Conservation (phyloP, 768 basidiomycete genomes). For the Lactifluus pinguis region DNA sequence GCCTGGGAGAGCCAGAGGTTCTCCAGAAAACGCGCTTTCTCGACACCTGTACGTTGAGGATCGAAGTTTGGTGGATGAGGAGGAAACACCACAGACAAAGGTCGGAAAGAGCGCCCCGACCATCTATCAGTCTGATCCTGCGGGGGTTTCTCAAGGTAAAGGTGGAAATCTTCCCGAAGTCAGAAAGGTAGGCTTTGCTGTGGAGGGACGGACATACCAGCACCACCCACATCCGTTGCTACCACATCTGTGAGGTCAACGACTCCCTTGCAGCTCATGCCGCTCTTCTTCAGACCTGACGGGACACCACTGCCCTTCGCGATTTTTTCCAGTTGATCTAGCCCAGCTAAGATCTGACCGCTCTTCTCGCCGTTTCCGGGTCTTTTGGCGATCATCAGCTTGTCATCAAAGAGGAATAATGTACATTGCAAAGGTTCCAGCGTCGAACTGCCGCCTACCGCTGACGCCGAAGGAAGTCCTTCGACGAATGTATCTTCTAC, state of each 20-base stretch:
- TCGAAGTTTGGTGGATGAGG: conserved; percentile 59
- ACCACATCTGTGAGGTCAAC: conserved; percentile 79
- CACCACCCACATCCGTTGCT: conserved; percentile 75
- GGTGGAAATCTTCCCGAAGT: conserved; percentile 56
- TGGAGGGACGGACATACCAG: conserved; percentile 43
- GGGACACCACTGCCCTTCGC: conserved; percentile 53
- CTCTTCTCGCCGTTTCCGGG: conserved; percentile 67
- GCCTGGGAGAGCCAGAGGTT: conserved; percentile 89
- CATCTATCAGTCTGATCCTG: conserved; percentile 78
- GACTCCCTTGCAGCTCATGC: conserved; percentile 76
- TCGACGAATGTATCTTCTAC: conserved; percentile 72
- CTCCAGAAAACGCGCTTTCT: conserved; percentile 78
- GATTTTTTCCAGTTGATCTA: conserved; percentile 73
- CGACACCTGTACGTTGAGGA: conserved; percentile 48
- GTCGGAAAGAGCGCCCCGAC: conserved; percentile 79
- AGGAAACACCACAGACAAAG: conserved; percentile 68
- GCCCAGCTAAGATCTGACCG: conserved; percentile 59
- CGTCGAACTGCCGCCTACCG: conserved; percentile 30
- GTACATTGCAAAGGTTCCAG: conserved; percentile 65
- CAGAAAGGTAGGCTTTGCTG: conserved; percentile 1
- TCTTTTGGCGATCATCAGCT: conserved; percentile 84
- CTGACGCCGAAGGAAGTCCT: conserved; percentile 36
- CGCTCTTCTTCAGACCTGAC: conserved; percentile 62
- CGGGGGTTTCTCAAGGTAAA: conserved; percentile 79
- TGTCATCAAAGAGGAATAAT: conserved; percentile 91